These are phyloP conservation scores for Patellaria atrata DNA, from an alignment of 495 filamentous ascomycete species.

Conservation along the genomic window DNA sequence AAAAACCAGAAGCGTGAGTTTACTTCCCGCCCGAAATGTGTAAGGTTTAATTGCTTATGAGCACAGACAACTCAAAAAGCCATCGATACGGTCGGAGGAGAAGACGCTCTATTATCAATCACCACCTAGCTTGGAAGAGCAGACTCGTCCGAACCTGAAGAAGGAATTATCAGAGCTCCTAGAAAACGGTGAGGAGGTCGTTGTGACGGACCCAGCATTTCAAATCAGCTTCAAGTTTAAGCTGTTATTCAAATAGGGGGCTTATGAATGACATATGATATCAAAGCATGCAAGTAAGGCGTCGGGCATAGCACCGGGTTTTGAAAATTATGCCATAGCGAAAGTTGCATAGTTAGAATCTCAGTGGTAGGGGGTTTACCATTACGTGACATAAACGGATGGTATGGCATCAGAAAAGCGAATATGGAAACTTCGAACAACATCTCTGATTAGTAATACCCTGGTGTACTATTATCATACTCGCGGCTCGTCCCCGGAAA, in stretches of 20 bases:
- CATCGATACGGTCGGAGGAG: slow-evolving; percentile 65
- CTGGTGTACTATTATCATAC: slow-evolving; percentile 17
- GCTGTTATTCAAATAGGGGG: slow-evolving; percentile 56
- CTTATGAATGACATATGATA: too few relatives aligned
- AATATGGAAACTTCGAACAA: too few relatives aligned
- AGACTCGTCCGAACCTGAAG: slow-evolving; percentile 66
- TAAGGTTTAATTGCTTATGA: slow-evolving; percentile 42
- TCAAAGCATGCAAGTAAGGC: too few relatives aligned
- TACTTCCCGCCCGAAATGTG: neutral
- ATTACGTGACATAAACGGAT: too few relatives aligned
- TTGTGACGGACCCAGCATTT: slow-evolving; percentile 71
- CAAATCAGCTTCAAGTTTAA: slow-evolving; percentile 33
- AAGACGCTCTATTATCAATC: slow-evolving; percentile 82
- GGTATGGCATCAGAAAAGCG: too few relatives aligned
- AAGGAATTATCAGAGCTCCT: slow-evolving; percentile 58
- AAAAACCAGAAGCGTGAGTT: slow-evolving; percentile 54
- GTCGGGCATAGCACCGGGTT: too few relatives aligned
- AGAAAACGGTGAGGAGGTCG: slow-evolving; percentile 56
- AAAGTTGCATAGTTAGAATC: too few relatives aligned
- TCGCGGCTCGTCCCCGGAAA: slow-evolving; percentile 29
- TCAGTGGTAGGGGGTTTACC: slow-evolving; percentile 1
- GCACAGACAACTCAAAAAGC: slow-evolving; percentile 51
- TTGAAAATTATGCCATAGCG: too few relatives aligned
- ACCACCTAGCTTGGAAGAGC: slow-evolving; percentile 63
- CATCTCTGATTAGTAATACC: slow-evolving; percentile 1